Conservation (phyloP, 2,329 filamentous ascomycete species). For the Phaeosphaeriaceae sp. region DNA sequence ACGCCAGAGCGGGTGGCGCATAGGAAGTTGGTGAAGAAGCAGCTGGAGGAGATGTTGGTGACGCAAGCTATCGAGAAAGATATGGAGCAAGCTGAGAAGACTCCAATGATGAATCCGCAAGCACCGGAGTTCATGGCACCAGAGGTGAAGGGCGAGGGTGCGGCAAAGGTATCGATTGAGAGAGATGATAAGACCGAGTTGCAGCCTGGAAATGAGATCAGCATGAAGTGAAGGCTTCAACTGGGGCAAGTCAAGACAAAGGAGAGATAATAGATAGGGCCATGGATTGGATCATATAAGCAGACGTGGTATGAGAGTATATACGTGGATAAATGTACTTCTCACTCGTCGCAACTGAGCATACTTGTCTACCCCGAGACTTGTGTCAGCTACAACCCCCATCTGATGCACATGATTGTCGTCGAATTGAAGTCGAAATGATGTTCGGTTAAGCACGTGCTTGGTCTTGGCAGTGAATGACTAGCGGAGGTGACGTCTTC, state of each 20-base stretch:
- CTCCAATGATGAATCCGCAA: not conserved
- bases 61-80: not conserved
- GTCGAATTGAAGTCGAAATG: not conserved
- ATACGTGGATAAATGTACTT: not conserved
- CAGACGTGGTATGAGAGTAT: not conserved
- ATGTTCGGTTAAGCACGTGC: conserved; percentile 11
- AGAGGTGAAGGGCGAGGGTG: no score
- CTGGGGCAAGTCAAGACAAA: no score
- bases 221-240: no score
- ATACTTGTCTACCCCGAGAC: not conserved
- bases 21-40: no score
- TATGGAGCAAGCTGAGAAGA: not conserved
- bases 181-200: no score
- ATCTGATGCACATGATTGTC: not conserved
- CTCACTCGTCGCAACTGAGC: not conserved
- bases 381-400: not conserved
- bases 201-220: no score
- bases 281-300: no score
- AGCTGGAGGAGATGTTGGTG: no score
- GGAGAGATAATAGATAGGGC: no score
- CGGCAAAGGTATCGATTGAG: no score
- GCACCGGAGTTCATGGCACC: no score
- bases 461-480: conserved; percentile 19
- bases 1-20: no score
- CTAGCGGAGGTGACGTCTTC: conserved; percentile 26